Evolutionary conservation across 495 filamentous ascomycete genomes (phyloP).

Genomic region (Daldinia loculata): DNA sequence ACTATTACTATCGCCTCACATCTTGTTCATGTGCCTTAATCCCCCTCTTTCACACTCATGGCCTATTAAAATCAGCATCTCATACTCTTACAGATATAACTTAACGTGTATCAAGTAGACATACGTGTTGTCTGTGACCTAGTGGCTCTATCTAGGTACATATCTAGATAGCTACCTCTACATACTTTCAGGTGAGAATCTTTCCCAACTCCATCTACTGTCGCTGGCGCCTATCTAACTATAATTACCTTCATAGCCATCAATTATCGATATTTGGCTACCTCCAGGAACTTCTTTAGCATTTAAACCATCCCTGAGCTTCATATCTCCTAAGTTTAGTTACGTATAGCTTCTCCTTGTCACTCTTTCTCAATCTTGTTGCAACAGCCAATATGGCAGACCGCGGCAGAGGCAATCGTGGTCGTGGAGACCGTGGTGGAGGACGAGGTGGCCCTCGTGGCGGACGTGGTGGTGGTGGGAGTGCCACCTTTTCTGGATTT

Average conservation of each 20-base stretch:
- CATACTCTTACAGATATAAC: constrained; percentile 8
- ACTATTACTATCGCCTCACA: background rate
- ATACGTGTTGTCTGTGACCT: background rate
- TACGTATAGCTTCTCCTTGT: background rate
- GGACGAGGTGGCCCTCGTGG: constrained; percentile 43
- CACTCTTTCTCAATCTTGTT: background rate
- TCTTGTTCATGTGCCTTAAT: background rate
- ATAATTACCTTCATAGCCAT: background rate
- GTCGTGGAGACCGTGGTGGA: constrained; percentile 41
- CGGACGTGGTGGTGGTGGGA: constrained; percentile 31
- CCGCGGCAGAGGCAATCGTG: constrained; percentile 33
- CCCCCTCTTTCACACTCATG: background rate
- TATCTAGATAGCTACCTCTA: background rate
- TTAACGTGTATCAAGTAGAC: background rate
- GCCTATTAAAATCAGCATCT: constrained; percentile 1
- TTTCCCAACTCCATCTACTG: background rate
- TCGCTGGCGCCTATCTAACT: background rate
- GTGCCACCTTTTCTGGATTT: constrained; percentile 5
- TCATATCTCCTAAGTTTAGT: background rate
- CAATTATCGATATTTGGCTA: background rate
- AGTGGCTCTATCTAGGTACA: background rate
- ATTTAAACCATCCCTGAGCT: background rate
- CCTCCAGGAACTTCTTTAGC: background rate
- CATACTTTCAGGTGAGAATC: background rate
- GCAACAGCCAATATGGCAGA: constrained; percentile 27